These are phyloP conservation scores for Lunularia cruciata DNA, from an alignment of 225 moss, liverwort and hornwort species.

Conservation along the genomic window DNA sequence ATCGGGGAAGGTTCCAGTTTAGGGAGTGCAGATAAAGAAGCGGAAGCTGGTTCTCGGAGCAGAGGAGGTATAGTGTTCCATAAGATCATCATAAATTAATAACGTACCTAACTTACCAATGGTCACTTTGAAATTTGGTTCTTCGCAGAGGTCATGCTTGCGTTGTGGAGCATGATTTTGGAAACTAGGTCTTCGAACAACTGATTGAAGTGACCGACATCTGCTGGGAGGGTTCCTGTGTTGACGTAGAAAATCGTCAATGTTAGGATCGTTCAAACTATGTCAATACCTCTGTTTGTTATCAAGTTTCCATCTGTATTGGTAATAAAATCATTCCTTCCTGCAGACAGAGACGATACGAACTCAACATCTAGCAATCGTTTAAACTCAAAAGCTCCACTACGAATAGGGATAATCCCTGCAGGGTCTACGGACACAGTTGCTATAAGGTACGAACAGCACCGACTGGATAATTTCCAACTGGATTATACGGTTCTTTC, in stretches of 20 bases:
- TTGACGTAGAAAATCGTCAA: too few species aligned
- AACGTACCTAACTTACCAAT: background rate
- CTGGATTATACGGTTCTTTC: too few species aligned
- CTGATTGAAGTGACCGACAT: too few species aligned
- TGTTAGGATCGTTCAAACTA: too few species aligned
- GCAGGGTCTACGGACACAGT: conserved; percentile 96
- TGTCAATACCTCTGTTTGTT: too few species aligned
- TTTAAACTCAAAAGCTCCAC: conserved; percentile 48
- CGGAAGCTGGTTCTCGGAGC: conserved; percentile 24
- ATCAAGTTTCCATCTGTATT: too few species aligned
- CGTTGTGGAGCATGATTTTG: too few species aligned
- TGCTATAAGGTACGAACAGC: conserved; percentile 61
- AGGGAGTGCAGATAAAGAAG: conserved; percentile 17
- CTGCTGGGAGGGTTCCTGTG: too few species aligned
- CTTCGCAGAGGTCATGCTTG: too few species aligned
- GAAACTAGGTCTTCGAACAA: too few species aligned
- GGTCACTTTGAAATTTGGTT: too few species aligned
- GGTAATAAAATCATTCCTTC: too few species aligned
- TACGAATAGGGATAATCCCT: conserved; percentile 90
- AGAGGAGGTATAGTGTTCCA: conserved; percentile 31
- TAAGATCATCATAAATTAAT: conserved; percentile 29
- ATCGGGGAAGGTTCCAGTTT: conserved; percentile 19
- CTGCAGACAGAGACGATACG: conserved; percentile 27
- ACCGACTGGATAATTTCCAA: background rate
- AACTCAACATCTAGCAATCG: conserved; percentile 19